A percentile compares a stretch with the other conserved stretches of the same genome.
phyloP scores from a whole-genome alignment of 2,329 filamentous ascomycete genomes.

The Diplodia sapinea region DNA sequence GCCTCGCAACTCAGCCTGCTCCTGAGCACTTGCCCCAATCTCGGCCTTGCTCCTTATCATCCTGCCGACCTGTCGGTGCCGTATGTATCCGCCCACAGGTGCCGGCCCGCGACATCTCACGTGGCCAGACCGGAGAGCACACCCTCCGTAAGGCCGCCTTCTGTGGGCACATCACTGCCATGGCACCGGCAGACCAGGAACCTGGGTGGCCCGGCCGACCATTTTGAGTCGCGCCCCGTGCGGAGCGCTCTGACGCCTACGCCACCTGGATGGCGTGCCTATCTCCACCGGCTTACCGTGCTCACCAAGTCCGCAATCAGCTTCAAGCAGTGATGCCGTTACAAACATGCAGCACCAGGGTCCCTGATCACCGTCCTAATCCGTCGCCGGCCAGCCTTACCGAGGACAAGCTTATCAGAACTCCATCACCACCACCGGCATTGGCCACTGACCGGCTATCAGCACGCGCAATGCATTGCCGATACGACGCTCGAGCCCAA shows the following conservation, averaged over 20 bases:
- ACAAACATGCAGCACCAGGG: not conserved
- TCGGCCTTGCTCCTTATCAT: slow-evolving; percentile 16
- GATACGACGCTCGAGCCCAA: slow-evolving; percentile 18
- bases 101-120: slow-evolving; percentile 9
- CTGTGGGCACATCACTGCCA: slow-evolving; percentile 24
- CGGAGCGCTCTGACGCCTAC: slow-evolving; percentile 10
- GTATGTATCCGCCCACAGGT: not conserved
- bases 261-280: slow-evolving; percentile 14
- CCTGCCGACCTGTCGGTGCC: not conserved
- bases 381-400: slow-evolving; percentile 5
- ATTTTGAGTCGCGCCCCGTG: not conserved
- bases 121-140: not conserved
- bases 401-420: slow-evolving; percentile 14
- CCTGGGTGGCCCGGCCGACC: slow-evolving; percentile 4
- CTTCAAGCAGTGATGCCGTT: not conserved
- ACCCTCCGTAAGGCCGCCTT: slow-evolving; percentile 10
- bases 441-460: slow-evolving; percentile 28
- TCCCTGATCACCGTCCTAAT: slow-evolving; percentile 14
- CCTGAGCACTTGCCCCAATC: slow-evolving; percentile 11
- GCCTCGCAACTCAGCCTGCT: slow-evolving; percentile 20
- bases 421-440: slow-evolving; percentile 9
- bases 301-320: not conserved
- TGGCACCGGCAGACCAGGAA: not conserved
- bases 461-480: slow-evolving; percentile 2
- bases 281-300: not conserved